Base-by-base conservation (phyloP, 805 yeast genomes). In the Nakazawaea pomicola region DNA sequence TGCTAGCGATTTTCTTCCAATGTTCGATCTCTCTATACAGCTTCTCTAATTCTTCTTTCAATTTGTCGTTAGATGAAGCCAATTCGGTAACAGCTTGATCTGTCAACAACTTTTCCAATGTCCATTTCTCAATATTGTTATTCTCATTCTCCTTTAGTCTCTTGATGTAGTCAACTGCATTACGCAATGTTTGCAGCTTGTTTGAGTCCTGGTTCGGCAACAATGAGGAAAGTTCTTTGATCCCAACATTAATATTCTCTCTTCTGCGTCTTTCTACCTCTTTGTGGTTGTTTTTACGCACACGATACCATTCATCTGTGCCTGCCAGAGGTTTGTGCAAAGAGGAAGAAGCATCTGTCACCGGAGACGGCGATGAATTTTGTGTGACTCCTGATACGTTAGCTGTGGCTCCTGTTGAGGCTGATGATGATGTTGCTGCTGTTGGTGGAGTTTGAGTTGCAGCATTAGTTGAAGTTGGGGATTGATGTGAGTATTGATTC, bases 231-330 rank as follows among this genome's bases (percentile, higher is more conserved):
- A 90, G 70, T 51, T 80, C 86, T 53, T 78, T 79, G 55, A 90
- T 88, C n/a, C 96, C 96, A 31, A 72, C 67, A 62, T 88, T 90
- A 57, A 90, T 90, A 35, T 80, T 76, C 58, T 89, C 95, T 56
- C 97, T 77, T 62, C 97, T 77, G 52, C 96, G 78, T 57, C 95
- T 75, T 65, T 90, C 97, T 17, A 90, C 97, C 63, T 90, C 96
- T 63, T 89, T 90, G 67, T 93, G 99, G 62, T 88, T 90, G 53
- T 86, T 86, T 54, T 84, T 81, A 54, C 96, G 79, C 57, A 79
- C 78, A 46, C 72, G 73, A 56, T 83, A 88, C 91, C 93, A 85
- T 58, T 84, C 95, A 33, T 81, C 87, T 23, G 83, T 62, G n/a
- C 93, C 93, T 33, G 81, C 83, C 9, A 65, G 56, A 3, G 90